Base-by-base conservation (phyloP, 116 monocot species). In the Iris pallida region DNA sequence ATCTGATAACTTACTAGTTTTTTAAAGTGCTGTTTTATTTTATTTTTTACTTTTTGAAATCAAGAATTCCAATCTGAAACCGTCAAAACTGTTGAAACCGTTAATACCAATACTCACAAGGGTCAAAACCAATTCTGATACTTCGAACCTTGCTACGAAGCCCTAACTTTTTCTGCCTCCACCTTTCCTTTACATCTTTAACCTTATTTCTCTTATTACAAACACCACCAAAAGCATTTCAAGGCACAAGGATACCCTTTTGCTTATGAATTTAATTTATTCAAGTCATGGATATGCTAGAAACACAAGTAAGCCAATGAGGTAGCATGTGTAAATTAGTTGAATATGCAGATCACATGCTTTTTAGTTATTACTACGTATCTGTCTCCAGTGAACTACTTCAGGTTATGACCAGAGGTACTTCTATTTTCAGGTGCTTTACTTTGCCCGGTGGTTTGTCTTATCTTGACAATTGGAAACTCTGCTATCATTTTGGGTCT, bases 401-500 rank as follows among this genome's bases (percentile, higher is more conserved):
- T 20, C 16, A 0, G 0, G 16, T 49, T 20, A 15, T 53, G n/a
- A 45, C n/a, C 45, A 16, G n/a, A 16, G 20, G 4, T 73, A 16
- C 65, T 42, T 55, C 62, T 71, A 18, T 19, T 72, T 60, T 51
- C 74, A 98, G 98, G 98, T 82, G 69, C 58, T 75, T 70, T 93
- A 54, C 7, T 98, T 58, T 90, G 67, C 68, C 93, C 93, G 55
- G 73, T 83, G 40, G 72, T 78, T 78, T 93, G 85, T 45, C 70
- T 90, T 69, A 84, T 90, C 52, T 80, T 93, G 79, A 78, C 76
- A 10, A 63, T 74, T 63, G 98, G 98, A 73, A 90, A 93, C 73
- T 88, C 87, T 49, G 86, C 86, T 5, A 68, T 93, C 52, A 85
- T 98, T 58, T 55, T 98, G 48, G 88, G 93, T 53, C 85, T 98